phyloP scores from a whole-genome alignment of 495 filamentous ascomycete species.

The Apodospora peruviana region DNA sequence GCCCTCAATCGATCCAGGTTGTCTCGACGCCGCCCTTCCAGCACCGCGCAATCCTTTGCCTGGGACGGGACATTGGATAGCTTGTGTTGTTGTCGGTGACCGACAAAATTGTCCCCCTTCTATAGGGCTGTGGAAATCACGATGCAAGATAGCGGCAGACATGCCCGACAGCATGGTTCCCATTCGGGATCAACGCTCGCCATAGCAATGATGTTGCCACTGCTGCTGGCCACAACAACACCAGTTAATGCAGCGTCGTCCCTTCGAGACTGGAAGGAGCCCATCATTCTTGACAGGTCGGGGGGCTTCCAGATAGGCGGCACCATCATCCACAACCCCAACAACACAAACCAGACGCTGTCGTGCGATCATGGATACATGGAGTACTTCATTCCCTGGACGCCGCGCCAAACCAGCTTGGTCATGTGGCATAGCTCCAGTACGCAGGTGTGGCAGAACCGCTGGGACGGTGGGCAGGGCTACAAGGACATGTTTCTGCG shows the following conservation, averaged over 20 bases:
- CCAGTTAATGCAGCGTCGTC: background rate
- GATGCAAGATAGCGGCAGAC: too few relatives aligned
- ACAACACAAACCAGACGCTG: constrained; percentile 28
- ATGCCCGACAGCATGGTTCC: too few relatives aligned
- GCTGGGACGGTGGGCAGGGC: constrained; percentile 43
- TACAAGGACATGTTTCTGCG: constrained; percentile 47
- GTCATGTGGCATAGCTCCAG: constrained; percentile 46
- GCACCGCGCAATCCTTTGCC: too few relatives aligned
- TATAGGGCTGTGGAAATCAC: too few relatives aligned
- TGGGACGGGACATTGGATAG: too few relatives aligned
- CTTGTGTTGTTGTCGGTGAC: too few relatives aligned
- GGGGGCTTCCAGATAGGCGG: constrained; percentile 37
- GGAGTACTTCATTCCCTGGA: constrained; percentile 46
- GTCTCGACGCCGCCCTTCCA: too few relatives aligned
- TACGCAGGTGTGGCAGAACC: constrained; percentile 44
- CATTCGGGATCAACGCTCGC: too few relatives aligned
- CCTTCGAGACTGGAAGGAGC: constrained; percentile 7
- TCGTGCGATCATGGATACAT: constrained; percentile 47
- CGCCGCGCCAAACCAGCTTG: constrained; percentile 34
- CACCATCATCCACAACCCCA: constrained; percentile 25
- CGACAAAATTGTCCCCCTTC: too few relatives aligned
- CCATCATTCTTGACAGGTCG: constrained; percentile 33
- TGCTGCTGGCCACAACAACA: too few relatives aligned
- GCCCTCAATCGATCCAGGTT: too few relatives aligned
- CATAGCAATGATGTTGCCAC: too few relatives aligned